Conservation (phyloP, 148 eudicot species). For the Dianthus caryophyllus region DNA sequence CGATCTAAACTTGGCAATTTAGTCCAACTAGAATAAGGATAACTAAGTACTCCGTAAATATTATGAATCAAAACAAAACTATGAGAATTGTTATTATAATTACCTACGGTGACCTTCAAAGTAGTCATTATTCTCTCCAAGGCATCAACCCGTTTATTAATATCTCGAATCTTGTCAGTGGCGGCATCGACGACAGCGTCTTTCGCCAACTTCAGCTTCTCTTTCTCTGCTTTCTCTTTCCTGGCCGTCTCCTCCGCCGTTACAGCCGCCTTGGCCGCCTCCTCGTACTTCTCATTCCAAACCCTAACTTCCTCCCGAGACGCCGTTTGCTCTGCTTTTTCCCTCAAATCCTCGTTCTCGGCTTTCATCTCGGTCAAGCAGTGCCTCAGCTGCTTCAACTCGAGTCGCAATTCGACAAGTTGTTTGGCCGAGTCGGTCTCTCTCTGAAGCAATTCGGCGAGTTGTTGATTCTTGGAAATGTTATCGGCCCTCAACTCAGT, state of each 20-base stretch:
- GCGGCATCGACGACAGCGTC: conserved; percentile 6
- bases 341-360: not conserved
- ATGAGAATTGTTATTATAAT: no score
- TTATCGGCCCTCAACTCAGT: not conserved
- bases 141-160: not conserved
- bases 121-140: not conserved
- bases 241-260: no score
- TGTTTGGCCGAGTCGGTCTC: no score
- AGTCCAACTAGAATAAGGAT: no score
- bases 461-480: no score
- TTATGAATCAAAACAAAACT: no score
- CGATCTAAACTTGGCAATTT: no score
- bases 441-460: no score
- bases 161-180: not conserved
- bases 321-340: not conserved
- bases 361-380: no score
- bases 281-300: not conserved
- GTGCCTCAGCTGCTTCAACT: no score
- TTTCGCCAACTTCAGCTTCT: not conserved
- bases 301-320: not conserved
- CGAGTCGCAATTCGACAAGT: no score
- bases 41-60: no score
- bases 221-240: not conserved
- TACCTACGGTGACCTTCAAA: not conserved
- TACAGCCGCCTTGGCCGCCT: not conserved